Base-by-base conservation (phyloP, 805 yeast species). In the Candida dendrica region DNA sequence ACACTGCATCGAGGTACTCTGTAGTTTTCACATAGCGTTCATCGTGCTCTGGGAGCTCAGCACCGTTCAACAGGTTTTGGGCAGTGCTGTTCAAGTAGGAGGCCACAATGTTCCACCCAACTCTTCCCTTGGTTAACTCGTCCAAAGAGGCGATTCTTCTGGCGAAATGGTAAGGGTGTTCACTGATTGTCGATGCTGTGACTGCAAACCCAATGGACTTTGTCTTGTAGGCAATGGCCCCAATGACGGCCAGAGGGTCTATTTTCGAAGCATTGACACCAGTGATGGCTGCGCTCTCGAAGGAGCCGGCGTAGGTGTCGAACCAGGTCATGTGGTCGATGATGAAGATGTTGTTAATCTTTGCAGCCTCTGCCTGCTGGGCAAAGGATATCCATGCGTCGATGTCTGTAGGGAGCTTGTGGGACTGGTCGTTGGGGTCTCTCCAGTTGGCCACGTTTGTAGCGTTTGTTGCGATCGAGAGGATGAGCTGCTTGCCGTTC, bases 21-120 rank as follows among this genome's bases (percentile, higher is more conserved):
- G 65, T 64, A 3, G 74, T 69, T 36, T 58, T 53, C 5, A 45
- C 55, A 44, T 69, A 69, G 40, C 74, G 60, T 41, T 65, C 68
- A 34, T 65, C 70, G 45, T 68, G 72, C 2, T 57, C 63, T 10
- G 69, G 66, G 22, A 66, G 55, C 3, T 50, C 41, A 32, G 56
- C 60, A 3, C 65, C 66, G 40, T 67, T 65, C 29, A 65, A 49
- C 31, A 65, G 47, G 40, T 67, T 64, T 44, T 62, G 53, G 6
- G 72, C 64, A 6, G 71, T 71, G 48, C 66, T 58, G 39, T 67
- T 69, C 40, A 68, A 50, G 38, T 68, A 67, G 5, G 70, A 63
- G 9, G 71, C 60, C 22, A 69, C 74, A 16, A 69, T 61, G 47
- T 69, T 69, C 74, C 74, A 69, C 20, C 73, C 72, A 39, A 68